Base-by-base conservation (phyloP, 345 rosid genomes). In the Rhodamnia rubescens region DNA sequence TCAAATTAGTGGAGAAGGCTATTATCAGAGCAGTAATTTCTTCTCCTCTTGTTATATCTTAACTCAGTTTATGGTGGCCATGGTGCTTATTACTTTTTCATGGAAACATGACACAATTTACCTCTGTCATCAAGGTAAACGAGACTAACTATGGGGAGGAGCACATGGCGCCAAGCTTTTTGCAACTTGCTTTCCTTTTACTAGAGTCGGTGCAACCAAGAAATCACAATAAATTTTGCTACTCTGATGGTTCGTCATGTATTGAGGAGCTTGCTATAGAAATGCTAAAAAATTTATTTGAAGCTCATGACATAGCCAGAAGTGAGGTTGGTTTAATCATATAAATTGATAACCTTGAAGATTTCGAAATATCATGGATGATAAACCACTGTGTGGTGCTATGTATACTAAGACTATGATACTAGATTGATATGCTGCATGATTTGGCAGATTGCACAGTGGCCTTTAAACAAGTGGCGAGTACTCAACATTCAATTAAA, bases 81-180 rank as follows among this genome's bases (percentile, higher is more conserved):
- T 4, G 40, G 29, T 74, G 57, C 50, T 61, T 59, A 69, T 69
- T 85, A 53, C 44, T 84, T 64, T 88, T 57, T 86, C 61, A 81
- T 85, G 88, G 47, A 75, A 52, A 21, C 32, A 58, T 85, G 58
- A 53, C 61, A 40, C 32, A 29, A 53, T 84, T 12, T 53, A 53
- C 59, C 51, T 64, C 6, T 86, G 87, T 59, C 81, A 86, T 82
- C 24, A 58, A 96, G 98, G 98, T 93, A 64, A 91, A 91, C 74
- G 98, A 96, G 84, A 93, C 96, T 90, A 93, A 86, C 87, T 87
- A 84, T 85, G 98, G 96, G 91, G 94, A n/a, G 91, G 98, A 96
- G 89, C 98, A 94, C 86, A 90, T 93, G 14, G 90, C 94, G 85
- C 96, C 98, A 75, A 91, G 96, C 87, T 90, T 93, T 83, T 91